phyloP scores from a whole-genome alignment of 2,329 filamentous ascomycete species.

The Graphium sp. region DNA sequence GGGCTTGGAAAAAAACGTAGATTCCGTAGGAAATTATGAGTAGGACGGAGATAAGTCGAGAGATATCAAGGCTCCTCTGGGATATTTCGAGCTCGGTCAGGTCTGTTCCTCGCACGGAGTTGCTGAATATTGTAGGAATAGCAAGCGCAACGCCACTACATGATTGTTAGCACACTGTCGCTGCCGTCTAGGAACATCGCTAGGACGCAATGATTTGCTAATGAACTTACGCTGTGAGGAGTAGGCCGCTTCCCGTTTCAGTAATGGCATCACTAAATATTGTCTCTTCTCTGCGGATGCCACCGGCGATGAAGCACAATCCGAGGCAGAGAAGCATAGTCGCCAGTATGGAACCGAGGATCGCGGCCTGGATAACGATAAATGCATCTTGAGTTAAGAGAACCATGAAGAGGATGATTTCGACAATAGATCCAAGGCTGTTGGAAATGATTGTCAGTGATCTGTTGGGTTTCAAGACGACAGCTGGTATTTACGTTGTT shows the following conservation, averaged over 20 bases:
- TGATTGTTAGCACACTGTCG: constrained; percentile 1
- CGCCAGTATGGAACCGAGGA: constrained; percentile 67
- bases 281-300: constrained; percentile 49
- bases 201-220: constrained; percentile 4
- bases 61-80: constrained; percentile 43
- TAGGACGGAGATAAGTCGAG: constrained; percentile 53
- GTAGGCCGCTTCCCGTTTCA: constrained; percentile 61
- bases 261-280: constrained; percentile 59
- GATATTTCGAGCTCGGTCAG: constrained; percentile 20
- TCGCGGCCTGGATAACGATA: constrained; percentile 67
- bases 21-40: constrained; percentile 52
- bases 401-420: constrained; percentile 71
- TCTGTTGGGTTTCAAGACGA: constrained; percentile 6
- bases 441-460: constrained; percentile 10
- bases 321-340: constrained; percentile 70
- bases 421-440: constrained; percentile 54
- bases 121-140: constrained; percentile 38
- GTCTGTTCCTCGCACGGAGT: constrained; percentile 19
- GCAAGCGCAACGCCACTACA: constrained; percentile 16
- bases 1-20: constrained; percentile 58
- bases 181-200: constrained; percentile 3
- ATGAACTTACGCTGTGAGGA: constrained; percentile 61
- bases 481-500: constrained; percentile 33
- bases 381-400: constrained; percentile 40
- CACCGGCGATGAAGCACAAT: constrained; percentile 63